Evolutionary conservation across 2,329 filamentous ascomycete genomes (phyloP).

Genomic region (Penicillium sp.): DNA sequence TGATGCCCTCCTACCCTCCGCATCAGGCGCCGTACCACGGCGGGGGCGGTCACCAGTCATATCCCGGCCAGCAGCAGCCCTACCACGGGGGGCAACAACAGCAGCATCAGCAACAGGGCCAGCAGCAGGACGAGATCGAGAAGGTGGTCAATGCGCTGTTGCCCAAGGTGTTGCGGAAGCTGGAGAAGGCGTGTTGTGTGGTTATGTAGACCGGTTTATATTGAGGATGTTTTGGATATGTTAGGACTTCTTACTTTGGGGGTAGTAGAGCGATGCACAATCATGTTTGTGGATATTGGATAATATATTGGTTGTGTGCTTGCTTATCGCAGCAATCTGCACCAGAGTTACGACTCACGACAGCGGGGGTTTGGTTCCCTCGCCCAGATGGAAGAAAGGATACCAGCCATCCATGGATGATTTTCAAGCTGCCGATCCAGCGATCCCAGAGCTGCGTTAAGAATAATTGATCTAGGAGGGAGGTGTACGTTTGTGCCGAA

Average conservation of each 20-base stretch:
- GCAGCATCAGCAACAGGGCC: slow-evolving; percentile 47
- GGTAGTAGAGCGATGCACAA: slow-evolving; percentile 4
- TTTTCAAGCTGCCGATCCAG: background rate
- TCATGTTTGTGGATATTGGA: background rate
- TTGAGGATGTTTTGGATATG: background rate
- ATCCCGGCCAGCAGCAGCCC: slow-evolving; percentile 47
- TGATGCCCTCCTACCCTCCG: slow-evolving; percentile 44
- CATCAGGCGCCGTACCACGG: slow-evolving; percentile 48
- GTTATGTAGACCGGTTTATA: slow-evolving; percentile 63
- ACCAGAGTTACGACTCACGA: slow-evolving; percentile 10
- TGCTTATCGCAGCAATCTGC: background rate
- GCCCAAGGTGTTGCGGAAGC: slow-evolving; percentile 62
- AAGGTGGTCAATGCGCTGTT: slow-evolving; percentile 63
- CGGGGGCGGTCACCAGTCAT: slow-evolving; percentile 34
- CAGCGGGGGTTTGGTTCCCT: slow-evolving; percentile 9
- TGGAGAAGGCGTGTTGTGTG: slow-evolving; percentile 70
- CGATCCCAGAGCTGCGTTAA: background rate
- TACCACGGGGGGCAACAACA: slow-evolving; percentile 36
- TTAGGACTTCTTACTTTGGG: slow-evolving; percentile 5
- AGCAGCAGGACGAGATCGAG: slow-evolving; percentile 60
- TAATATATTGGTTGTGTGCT: background rate
- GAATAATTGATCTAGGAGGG: background rate
- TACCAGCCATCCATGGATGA: background rate
- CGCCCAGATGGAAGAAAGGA: background rate
- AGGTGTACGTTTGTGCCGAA: background rate